Evolutionary conservation across 2,329 filamentous ascomycete species (phyloP), one percentile per base, ranked within the genome.

Genomic region (Ambrosiella xylebori): DNA sequence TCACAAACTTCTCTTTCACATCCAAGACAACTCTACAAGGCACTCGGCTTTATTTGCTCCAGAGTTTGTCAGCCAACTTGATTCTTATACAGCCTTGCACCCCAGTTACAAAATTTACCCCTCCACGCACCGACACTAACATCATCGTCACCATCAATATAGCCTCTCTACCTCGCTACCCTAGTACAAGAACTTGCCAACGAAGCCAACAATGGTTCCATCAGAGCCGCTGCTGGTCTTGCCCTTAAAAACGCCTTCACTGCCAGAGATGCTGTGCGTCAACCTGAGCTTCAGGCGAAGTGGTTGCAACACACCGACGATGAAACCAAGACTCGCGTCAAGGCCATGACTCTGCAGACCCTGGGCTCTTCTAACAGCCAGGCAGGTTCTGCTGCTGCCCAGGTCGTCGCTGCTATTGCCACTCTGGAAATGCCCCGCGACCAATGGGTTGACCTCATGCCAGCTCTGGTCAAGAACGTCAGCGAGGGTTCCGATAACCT

Each of bases 231-330:
- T 65, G 93, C 93, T 66, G 93, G 90, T 81, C 81, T 98, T 66
- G 91, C 93, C 65, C 78, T 98, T 68, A 98, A 98, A 76, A 98
- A 98, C 78, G 86, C 93, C 67, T 97, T 98, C 76, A 88, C 88
- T 68, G 87, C 90, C 67, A 86, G 93, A 77, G 93, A 98, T 72
- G 84, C 84, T 67, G 76, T 82, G 67, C 85, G 89, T 68, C 83
- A 95, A 73, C 85, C 87, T 68, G 86, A 94, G 70, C 81, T 97
- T 60, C 93, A 97, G 74, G 79, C 82, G 68, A 89, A 94, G 84
- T 98, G 93, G 93, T 76, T 93, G 62, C 81, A 84, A 69, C 82
- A 86, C 68, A 85, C 91, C 64, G 85, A 88, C 66, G 77, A 81
- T 64, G 82, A 86, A 61, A 86, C 89, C 66, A 96, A 95, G 80